Base-by-base conservation (phyloP, 2,329 filamentous ascomycete genomes). In the Bipolaris bicolor region DNA sequence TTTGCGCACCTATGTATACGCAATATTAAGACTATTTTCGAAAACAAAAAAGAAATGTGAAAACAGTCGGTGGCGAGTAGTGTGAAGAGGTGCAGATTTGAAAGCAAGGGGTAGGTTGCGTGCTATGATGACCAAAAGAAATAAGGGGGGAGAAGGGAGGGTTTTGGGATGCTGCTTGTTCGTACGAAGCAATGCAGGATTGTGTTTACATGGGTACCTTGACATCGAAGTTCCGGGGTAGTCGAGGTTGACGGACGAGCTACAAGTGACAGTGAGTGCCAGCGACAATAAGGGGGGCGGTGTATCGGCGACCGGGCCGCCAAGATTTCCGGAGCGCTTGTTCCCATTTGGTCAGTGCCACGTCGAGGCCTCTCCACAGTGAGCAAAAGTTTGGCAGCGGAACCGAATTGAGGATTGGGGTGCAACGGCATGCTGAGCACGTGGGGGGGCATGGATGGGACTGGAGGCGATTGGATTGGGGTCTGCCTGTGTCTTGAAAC, bases 1-100 rank as follows among this genome's bases (percentile, higher is more conserved):
- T 55, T 53, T 40, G 40, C 46, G 49, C 49, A 54, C 41, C 45
- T 55, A 68, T 71, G 70, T 67, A 70, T 65, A 61, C 58, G 63
- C 63, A 69, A 71, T 69, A 62, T 62, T 67, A 68, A 70, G 61
- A 43, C 40, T 43, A 5, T 15, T 26, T 16, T 43, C 20, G 10
- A 24, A 26, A 26, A 43, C 26, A 64, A 52, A 29, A 26, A 26
- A 26, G 31, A 55, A 50, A 46, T 36, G 24, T 36, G 44, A 40
- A 37, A 22, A 36, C 9, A 24, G 13, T 7, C 4, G 18, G 10
- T 24, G 18, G n/a, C 24, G n/a, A n/a, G 26, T 16, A 18, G 10
- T 7, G 9, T 33, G 44, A 34, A 13, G 37, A 20, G 43, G 4
- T 33, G 7, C 3, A 26, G 26, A 49, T n/a, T 11, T 16, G n/a